These are phyloP conservation scores for Alternaria solani DNA, from an alignment of 2,329 filamentous ascomycete species.

Conservation along the genomic window DNA sequence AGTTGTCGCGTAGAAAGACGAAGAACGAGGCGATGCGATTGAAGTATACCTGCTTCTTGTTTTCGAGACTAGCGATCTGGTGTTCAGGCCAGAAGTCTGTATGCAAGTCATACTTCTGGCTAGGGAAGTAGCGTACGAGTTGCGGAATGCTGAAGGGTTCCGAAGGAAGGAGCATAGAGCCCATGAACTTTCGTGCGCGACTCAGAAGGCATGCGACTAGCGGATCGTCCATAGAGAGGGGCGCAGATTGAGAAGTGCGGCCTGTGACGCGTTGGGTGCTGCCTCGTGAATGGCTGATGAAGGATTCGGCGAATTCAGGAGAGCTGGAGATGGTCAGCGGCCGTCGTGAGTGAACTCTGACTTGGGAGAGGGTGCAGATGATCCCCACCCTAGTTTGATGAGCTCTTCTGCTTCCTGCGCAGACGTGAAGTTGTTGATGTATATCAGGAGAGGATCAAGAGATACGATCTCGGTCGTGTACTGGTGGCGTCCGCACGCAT, in stretches of 20 bases:
- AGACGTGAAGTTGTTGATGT: constrained; percentile 42
- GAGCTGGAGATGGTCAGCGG: constrained; percentile 20
- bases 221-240: constrained; percentile 25
- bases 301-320: constrained; percentile 30
- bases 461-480: constrained; percentile 41
- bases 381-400: constrained; percentile 27
- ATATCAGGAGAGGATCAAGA: constrained; percentile 35
- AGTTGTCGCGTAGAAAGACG: constrained; percentile 36
- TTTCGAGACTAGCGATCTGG: constrained; percentile 23
- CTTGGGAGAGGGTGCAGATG: background rate
- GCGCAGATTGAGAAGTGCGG: constrained; percentile 36
- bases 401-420: constrained; percentile 30
- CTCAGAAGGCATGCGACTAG: constrained; percentile 34
- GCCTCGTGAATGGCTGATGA: constrained; percentile 30
- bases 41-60: constrained; percentile 21
- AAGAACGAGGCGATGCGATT: constrained; percentile 39
- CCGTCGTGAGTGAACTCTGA: background rate
- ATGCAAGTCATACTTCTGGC: constrained; percentile 37
- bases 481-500: constrained; percentile 28
- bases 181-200: constrained; percentile 37
- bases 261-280: constrained; percentile 25
- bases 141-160: constrained; percentile 36
- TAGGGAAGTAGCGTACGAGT: constrained; percentile 34
- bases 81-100: constrained; percentile 37
- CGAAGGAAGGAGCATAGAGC: constrained; percentile 28